Base-by-base conservation (phyloP, 2,329 filamentous ascomycete genomes). In the Trichoderma asperellum region DNA sequence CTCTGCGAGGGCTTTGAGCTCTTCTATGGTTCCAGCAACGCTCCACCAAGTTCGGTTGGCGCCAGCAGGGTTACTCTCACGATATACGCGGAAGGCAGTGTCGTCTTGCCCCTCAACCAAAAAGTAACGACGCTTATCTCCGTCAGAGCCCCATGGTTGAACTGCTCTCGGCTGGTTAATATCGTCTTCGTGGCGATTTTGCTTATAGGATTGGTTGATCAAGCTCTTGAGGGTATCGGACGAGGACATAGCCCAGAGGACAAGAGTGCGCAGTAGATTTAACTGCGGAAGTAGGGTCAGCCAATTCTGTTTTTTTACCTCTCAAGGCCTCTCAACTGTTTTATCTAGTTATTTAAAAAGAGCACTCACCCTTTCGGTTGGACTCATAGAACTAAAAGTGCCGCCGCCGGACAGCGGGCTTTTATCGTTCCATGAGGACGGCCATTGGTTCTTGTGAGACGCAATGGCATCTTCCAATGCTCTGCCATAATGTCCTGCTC, bases 61-160 rank as follows among this genome's bases (percentile, higher is more conserved):
- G 37, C 91, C 86, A 5, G 89, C 89, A 14, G 93, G 91, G 76
- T 97, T 96, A 80, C 92, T 95, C 81, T 99, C 96, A 65, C 96
- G 88, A 79, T 99, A 99, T 56, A 99, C 88, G 72, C 96, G 89
- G 80, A 99, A 99, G 71, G 92, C 88, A 4, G 95, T 98, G 79
- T 99, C 94, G 75, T 98, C 95, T 73, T 93, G 88, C 14, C 96
- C 96, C 81, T 99, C 96, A 71, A 99, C 88, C 59, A 99, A 84
- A 83, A 92, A 99, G 81, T 98, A 99, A 70, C 94, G 90, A 68
- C 96, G 90, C 83, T 96, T 97, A 75, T 97, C 90, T 72, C 92
- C 93, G 78, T 97, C 94, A 14, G 88, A 87, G 10, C 94, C 94
- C 94, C 94, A 97, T 5, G 93, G 89, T 77, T 97, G 94, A 57